Evolutionary conservation across 441 rosid species (phyloP).

Genomic region (Biscutella auriculata): DNA sequence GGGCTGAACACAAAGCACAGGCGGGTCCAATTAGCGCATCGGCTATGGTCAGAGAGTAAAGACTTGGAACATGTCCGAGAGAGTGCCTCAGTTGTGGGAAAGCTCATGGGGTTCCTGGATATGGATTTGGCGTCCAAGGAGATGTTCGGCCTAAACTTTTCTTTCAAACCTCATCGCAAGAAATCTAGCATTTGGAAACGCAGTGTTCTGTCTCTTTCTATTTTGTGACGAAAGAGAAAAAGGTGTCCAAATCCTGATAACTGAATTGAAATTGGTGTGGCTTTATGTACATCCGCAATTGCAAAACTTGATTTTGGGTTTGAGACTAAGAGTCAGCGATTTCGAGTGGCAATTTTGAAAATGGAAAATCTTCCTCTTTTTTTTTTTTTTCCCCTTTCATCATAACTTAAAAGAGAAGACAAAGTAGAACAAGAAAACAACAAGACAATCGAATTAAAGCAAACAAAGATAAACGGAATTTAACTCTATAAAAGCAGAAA

Average conservation of each 20-base stretch:
- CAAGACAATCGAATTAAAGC: background rate
- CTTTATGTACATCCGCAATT: background rate
- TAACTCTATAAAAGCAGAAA: background rate
- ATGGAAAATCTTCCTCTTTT: background rate
- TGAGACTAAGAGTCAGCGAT: background rate
- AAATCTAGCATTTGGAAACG: conserved; percentile 39
- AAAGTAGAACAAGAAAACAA: conserved; percentile 9
- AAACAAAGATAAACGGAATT: background rate
- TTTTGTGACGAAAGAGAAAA: conserved; percentile 19
- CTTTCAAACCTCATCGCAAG: conserved; percentile 38
- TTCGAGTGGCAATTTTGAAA: background rate
- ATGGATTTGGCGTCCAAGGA: conserved; percentile 55
- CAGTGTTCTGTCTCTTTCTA: conserved; percentile 35
- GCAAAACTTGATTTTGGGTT: background rate
- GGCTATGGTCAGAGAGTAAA: conserved; percentile 53
- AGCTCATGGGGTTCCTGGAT: conserved; percentile 54
- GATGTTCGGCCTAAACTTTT: conserved; percentile 66
- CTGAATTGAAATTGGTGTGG: conserved; percentile 5
- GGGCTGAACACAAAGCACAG: conserved; percentile 49
- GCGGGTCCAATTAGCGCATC: conserved; percentile 50
- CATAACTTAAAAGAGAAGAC: conserved; percentile 2
- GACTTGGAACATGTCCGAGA: conserved; percentile 56
- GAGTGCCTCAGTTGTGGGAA: conserved; percentile 67
- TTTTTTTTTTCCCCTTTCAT: no score
- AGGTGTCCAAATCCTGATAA: background rate